A percentile compares a stretch with the other conserved stretches of the same genome.
Conservation (phyloP, 139 green algal species). For the Picochlorum sp. region DNA sequence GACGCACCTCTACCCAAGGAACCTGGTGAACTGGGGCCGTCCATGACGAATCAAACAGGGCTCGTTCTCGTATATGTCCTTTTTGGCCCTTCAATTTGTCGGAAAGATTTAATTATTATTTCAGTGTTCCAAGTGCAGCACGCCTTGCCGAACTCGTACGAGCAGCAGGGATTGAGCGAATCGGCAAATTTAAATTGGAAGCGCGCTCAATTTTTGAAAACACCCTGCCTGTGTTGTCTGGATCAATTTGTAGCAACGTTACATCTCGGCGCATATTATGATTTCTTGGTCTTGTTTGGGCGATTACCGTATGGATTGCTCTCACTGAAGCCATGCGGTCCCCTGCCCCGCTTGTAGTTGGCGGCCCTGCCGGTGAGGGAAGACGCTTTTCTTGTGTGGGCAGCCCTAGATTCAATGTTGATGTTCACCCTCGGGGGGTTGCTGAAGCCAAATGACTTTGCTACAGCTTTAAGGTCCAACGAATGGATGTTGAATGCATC, state of each 20-base stretch:
- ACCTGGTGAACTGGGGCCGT: background rate
- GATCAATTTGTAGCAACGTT: too few species aligned
- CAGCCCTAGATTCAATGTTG: conserved; percentile 76
- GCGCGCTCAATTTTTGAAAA: too few species aligned
- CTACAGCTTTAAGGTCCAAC: conserved; percentile 80
- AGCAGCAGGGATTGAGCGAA: too few species aligned
- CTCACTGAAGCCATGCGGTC: conserved; percentile 77
- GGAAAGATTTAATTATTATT: too few species aligned
- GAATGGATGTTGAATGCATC: conserved; percentile 96
- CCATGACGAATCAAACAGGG: background rate
- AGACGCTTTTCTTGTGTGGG: conserved; percentile 54
- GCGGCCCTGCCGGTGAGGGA: conserved; percentile 10
- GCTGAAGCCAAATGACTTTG: conserved; percentile 88
- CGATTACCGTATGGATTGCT: conserved; percentile 80
- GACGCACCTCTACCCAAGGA: background rate
- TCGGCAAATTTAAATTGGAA: too few species aligned
- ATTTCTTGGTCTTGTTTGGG: too few species aligned
- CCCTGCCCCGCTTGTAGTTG: conserved; percentile 29
- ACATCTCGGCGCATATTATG: too few species aligned
- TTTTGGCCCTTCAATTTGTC: too few species aligned
- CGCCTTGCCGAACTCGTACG: too few species aligned
- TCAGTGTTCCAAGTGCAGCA: too few species aligned
- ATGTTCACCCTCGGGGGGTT: conserved; percentile 82
- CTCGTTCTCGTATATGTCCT: too few species aligned
- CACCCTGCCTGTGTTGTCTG: too few species aligned